Evolutionary conservation across 805 yeast genomes (phyloP), one percentile per base, ranked within the genome.

Genomic region (Clavispora carvajalis): DNA sequence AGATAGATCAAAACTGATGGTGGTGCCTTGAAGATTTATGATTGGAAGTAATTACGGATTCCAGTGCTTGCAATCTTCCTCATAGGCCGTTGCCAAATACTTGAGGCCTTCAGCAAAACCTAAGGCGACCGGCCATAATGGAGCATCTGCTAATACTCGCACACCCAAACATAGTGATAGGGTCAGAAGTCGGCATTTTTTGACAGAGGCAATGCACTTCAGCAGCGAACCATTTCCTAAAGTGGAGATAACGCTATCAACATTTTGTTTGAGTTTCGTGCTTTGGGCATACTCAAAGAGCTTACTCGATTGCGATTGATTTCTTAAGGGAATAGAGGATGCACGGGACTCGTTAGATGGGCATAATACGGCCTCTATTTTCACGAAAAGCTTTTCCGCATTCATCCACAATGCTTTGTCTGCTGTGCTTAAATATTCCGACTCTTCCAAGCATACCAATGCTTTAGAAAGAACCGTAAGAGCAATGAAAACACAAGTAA

Each of bases 101-200:
- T 82, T 84, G 52, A 84, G 67, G 2, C 88, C 89, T 55, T 84
- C 91, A 0, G 91, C 91, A 65, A 84, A 82, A 15, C 82, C 76
- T 58, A 85, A 64, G 1, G 89, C 85, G 37, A 84, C 73, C 0
- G 93, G 93, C 95, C 95, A 85, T 19, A 85, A 82, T 12, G 93
- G 93, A 0, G 90, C 90, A 65, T 85, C 93, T 4, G 89, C 88
- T 38, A 85, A 66, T 22, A 85, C 81, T 51, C 88, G 67, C 10
- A 85, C 85, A 30, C 93, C 95, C 28, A 85, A 60, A 41, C 82
- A 80, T 30, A 85, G 60, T 16, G 81, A 54, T 80, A 74, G 37
- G 74, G 67, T 15, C 81, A 76, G 38, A 77, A 65, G 55, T 74
- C 67, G 11, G 77, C 76, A 37, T 65, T 65, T 47, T 63, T 71